These are phyloP conservation scores for Raphidocelis subcapitata DNA, from an alignment of 139 green algal species.

Conservation along the genomic window DNA sequence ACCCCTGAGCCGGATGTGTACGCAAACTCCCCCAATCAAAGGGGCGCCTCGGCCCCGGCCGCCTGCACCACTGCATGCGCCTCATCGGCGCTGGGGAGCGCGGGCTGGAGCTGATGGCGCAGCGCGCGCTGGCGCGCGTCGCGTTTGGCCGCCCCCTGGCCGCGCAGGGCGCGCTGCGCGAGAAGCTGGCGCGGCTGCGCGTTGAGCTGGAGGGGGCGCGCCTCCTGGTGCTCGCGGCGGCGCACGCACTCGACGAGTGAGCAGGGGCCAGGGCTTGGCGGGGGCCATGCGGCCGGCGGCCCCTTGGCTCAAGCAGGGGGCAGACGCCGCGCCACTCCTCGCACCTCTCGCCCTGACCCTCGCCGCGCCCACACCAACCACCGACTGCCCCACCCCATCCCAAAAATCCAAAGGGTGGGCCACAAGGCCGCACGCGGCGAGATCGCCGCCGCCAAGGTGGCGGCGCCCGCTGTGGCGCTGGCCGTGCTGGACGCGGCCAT, in stretches of 20 bases:
- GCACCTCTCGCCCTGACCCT: too few relatives aligned
- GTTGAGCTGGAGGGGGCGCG: slow-evolving; percentile 40
- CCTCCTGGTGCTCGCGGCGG: slow-evolving; percentile 36
- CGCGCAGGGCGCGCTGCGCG: slow-evolving; percentile 61
- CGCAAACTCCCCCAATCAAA: slow-evolving; percentile 41
- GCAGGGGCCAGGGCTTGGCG: too few relatives aligned
- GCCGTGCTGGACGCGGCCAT: slow-evolving; percentile 84
- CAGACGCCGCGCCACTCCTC: too few relatives aligned
- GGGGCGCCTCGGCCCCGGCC: slow-evolving; percentile 90
- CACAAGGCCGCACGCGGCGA: slow-evolving; percentile 79
- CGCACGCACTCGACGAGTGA: slow-evolving; percentile 27
- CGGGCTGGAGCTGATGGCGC: slow-evolving; percentile 66
- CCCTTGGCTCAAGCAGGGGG: too few relatives aligned
- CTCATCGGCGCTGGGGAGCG: slow-evolving; percentile 86
- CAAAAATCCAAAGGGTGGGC: slow-evolving; percentile 52
- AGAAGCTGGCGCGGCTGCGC: slow-evolving; percentile 49
- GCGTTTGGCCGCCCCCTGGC: slow-evolving; percentile 74
- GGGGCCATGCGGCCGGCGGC: too few relatives aligned
- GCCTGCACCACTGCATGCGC: slow-evolving; percentile 99
- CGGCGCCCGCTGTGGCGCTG: slow-evolving; percentile 76
- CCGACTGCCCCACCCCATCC: too few relatives aligned
- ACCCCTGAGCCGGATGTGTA: too few relatives aligned
- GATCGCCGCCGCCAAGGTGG: slow-evolving; percentile 91
- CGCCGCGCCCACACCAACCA: too few relatives aligned
- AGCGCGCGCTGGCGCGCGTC: slow-evolving; percentile 44